Base-by-base conservation (phyloP, 106 monocot genomes). In the Dendrobium catenatum region DNA sequence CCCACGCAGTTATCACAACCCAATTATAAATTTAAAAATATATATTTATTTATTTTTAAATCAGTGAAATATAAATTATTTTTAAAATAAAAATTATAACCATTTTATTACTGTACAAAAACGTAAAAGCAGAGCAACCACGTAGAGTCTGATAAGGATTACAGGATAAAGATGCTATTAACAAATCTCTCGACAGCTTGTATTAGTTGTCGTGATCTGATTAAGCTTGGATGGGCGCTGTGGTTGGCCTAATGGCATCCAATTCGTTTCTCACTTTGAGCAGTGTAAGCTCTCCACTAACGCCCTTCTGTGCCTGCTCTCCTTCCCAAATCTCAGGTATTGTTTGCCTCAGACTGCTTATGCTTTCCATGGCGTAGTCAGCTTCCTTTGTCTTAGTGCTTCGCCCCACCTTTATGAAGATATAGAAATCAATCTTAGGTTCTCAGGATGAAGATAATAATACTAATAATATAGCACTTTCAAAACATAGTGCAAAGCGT, bases 241-340 rank as follows among this genome's bases (percentile, higher is more conserved):
- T 47, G 56, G 85, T 56, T 16, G 81, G 26, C 42, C 72, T 74
- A 9, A 82, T 83, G 80, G 79, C 24, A 29, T 83, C 87, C 87
- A 82, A 24, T 31, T 89, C 89, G 70, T 46, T 79, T 43, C 83
- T 78, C 68, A 66, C 40, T 27, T 37, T 27, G 72, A 74, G 55
- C 55, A 72, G 75, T 2, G 17, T 16, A 4, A 41, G 41, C 16
- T 22, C n/a, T 15, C 31, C 48, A 18, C 17, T 13, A 20, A 17
- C 58, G 68, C 3, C 27, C 68, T 77, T 17, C 67, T 7, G n/a
- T 42, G 27, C 37, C 67, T 51, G 42, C 73, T 43, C 46, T 17
- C 41, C 73, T 40, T 79, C 81, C 91, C 93, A 91, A 37, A 94
- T 88, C 56, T 87, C 89, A 46, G 93, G 89, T 13, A 94, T 56